These are phyloP conservation scores for Daldinia bambusicola DNA, from an alignment of 495 filamentous ascomycete genomes.

Conservation along the genomic window DNA sequence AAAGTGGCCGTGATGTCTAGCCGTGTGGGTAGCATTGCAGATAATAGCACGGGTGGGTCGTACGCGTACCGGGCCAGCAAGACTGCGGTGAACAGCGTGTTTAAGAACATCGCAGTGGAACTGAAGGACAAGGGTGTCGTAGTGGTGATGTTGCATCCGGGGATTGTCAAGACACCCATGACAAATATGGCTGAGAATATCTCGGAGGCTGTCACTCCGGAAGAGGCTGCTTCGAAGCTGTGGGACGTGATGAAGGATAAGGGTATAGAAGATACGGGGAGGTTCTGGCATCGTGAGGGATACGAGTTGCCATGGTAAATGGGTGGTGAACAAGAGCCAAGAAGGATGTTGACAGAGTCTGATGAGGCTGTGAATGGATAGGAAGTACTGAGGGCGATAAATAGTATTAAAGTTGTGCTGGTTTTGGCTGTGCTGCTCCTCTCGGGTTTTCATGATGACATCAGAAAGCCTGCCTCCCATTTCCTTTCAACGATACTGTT, in stretches of 20 bases:
- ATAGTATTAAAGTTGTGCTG: too few relatives aligned
- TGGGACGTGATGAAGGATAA: slow-evolving; percentile 59
- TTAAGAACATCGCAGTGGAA: slow-evolving; percentile 71
- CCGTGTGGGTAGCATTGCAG: slow-evolving; percentile 74
- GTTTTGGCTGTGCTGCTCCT: too few relatives aligned
- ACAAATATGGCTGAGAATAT: slow-evolving; percentile 69
- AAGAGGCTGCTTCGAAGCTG: slow-evolving; percentile 69
- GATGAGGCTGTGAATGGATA: too few relatives aligned
- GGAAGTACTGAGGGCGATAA: too few relatives aligned
- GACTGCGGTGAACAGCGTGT: slow-evolving; percentile 73
- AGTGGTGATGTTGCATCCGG: slow-evolving; percentile 67
- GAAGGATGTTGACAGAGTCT: too few relatives aligned
- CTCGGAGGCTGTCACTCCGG: slow-evolving; percentile 68
- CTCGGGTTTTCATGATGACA: too few relatives aligned
- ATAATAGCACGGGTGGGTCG: slow-evolving; percentile 75
- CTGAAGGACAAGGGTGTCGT: slow-evolving; percentile 29
- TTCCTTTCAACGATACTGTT: too few relatives aligned
- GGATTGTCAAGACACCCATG: slow-evolving; percentile 75
- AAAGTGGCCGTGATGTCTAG: slow-evolving; percentile 73
- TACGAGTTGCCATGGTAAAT: slow-evolving; percentile 62
- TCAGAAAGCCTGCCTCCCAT: too few relatives aligned
- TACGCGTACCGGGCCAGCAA: slow-evolving; percentile 79
- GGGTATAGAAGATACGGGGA: slow-evolving; percentile 55
- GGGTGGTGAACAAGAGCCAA: too few relatives aligned
- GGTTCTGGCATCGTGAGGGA: slow-evolving; percentile 80